Conservation (phyloP, 805 yeast genomes). For the Teunomyces panamensis region DNA sequence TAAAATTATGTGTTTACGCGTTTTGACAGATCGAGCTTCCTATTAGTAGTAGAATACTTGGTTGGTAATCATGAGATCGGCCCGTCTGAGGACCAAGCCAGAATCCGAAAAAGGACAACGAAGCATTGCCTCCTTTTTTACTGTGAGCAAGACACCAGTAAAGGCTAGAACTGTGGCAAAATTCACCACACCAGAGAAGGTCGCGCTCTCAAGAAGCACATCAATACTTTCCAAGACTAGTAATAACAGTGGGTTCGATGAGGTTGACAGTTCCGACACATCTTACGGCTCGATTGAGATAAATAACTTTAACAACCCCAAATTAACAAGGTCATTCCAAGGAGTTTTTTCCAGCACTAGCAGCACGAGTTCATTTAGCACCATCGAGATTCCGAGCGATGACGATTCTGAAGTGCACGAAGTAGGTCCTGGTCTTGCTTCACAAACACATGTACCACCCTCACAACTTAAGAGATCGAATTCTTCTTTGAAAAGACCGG, state of each 20-base stretch:
- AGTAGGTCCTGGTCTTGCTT: not conserved
- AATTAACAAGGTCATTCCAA: constrained; percentile 18
- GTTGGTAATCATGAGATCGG: not conserved
- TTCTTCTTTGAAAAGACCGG: constrained; percentile 19
- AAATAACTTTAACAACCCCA: constrained; percentile 35
- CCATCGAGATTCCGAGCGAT: not conserved
- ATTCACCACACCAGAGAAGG: constrained; percentile 12
- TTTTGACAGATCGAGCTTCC: not conserved
- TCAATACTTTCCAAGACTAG: constrained; percentile 20
- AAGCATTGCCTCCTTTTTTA: constrained; percentile 1
- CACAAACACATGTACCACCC: not conserved
- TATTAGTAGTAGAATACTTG: too few relatives aligned
- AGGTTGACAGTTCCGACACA: constrained; percentile 23
- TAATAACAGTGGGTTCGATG: constrained; percentile 26
- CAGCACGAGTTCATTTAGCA: not conserved
- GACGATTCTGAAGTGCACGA: constrained; percentile 4
- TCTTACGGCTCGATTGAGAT: constrained; percentile 39
- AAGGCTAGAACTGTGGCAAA: not conserved
- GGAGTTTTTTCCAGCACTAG: not conserved
- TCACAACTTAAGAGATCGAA: not conserved
- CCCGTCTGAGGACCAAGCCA: not conserved
- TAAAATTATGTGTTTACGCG: too few relatives aligned
- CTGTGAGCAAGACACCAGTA: constrained; percentile 2
- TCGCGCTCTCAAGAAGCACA: constrained; percentile 14
- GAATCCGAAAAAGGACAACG: not conserved